phyloP scores from a whole-genome alignment of 2,329 filamentous ascomycete species.

The Penicillium carneum region DNA sequence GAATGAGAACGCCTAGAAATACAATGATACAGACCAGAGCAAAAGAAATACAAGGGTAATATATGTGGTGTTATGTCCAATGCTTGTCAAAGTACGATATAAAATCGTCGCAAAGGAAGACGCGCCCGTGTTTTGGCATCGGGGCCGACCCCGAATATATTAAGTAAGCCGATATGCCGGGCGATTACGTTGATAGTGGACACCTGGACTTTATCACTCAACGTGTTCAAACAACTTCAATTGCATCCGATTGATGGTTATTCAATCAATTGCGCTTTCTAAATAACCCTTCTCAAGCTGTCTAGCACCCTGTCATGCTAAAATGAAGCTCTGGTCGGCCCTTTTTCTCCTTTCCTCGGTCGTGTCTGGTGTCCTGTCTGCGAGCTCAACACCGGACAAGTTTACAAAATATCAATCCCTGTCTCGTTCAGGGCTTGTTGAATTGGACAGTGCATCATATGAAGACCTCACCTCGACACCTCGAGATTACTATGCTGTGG shows the following conservation, averaged over 20 bases:
- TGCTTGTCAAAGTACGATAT: background rate
- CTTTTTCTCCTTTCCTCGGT: conserved; percentile 52
- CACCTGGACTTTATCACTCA: conserved; percentile 18
- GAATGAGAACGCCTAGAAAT: background rate
- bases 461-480: conserved; percentile 75
- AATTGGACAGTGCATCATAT: conserved; percentile 79
- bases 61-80: conserved; percentile 3
- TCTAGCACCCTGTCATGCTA: conserved; percentile 31
- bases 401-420: conserved; percentile 76
- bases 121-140: conserved; percentile 18
- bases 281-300: conserved; percentile 2
- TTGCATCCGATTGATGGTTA: conserved; percentile 15
- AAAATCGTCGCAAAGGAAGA: conserved; percentile 9
- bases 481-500: conserved; percentile 80
- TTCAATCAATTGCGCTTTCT: conserved; percentile 8
- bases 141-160: background rate
- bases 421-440: conserved; percentile 72
- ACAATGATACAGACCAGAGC: background rate
- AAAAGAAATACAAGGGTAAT: background rate
- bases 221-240: conserved; percentile 17
- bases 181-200: conserved; percentile 22
- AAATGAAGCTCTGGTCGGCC: conserved; percentile 45
- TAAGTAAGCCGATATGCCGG: conserved; percentile 17
- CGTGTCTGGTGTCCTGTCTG: conserved; percentile 39
- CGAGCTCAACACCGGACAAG: conserved; percentile 69